A percentile compares a stretch with the other conserved stretches of the same genome.
These are phyloP conservation scores for Neoboletus brunneissimus DNA, from an alignment of 768 basidiomycete species.

Conservation along the genomic window DNA sequence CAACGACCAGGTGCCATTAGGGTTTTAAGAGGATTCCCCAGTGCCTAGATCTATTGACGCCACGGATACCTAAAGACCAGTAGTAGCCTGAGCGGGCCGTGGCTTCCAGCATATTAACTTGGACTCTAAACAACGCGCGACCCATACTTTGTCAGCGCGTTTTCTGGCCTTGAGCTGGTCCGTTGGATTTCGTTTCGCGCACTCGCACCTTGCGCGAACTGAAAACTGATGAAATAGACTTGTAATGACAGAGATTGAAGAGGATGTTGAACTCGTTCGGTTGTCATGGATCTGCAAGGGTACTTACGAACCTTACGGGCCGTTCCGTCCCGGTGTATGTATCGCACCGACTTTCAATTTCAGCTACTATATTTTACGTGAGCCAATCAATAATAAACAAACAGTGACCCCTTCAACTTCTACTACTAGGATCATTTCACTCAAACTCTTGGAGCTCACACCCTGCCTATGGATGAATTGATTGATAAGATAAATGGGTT, in stretches of 20 bases:
- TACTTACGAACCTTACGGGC: not conserved
- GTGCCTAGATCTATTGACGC: not conserved
- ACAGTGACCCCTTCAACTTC: not conserved
- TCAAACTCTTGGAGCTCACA: not conserved
- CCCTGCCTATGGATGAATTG: not conserved
- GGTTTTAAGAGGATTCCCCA: not conserved
- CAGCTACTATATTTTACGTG: not conserved
- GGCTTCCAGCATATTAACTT: not conserved
- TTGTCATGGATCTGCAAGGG: not conserved
- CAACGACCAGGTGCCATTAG: conserved; percentile 2
- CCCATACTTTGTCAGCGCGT: not conserved
- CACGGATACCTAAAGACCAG: not conserved
- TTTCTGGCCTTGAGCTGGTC: not conserved
- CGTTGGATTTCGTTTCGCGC: not conserved
- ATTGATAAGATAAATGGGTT: not conserved
- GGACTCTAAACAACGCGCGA: not conserved
- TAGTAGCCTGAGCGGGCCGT: too few relatives aligned
- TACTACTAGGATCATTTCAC: not conserved
- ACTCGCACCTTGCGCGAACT: not conserved
- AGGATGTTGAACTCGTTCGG: not conserved
- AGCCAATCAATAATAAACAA: not conserved
- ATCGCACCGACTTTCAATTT: conserved; percentile 1
- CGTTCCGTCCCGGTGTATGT: not conserved
- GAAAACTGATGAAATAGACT: not conserved
- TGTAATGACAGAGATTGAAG: not conserved